Percentiles rank a stretch among this genome's conserved stretches.
These are phyloP conservation scores for Leccinum boreale DNA, from an alignment of 768 basidiomycete species.

Conservation along the genomic window DNA sequence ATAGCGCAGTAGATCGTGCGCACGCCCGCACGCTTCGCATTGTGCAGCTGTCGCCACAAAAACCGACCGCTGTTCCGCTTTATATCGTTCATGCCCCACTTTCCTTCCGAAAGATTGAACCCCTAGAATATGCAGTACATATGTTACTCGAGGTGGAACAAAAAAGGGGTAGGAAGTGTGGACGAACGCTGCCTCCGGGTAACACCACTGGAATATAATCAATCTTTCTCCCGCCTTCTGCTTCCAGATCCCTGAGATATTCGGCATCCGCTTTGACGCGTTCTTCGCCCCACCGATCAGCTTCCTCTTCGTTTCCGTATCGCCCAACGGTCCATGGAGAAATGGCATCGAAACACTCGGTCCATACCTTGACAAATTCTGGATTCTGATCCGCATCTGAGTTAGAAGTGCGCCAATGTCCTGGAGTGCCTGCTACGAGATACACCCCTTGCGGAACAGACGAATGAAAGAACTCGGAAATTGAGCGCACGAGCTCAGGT, in stretches of 20 bases:
- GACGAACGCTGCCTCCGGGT: constrained; percentile 76
- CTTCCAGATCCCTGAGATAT: constrained; percentile 48
- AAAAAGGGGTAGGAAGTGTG: not conserved
- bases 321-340: constrained; percentile 84
- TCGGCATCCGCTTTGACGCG: constrained; percentile 65
- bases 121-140: constrained; percentile 40
- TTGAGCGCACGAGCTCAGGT: constrained; percentile 52
- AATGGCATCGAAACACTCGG: constrained; percentile 76
- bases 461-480: constrained; percentile 56
- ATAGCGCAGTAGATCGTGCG: constrained; percentile 76
- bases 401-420: constrained; percentile 70
- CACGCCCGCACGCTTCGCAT: constrained; percentile 58
- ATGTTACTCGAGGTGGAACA: constrained; percentile 3
- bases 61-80: constrained; percentile 72
- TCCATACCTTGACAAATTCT: constrained; percentile 64
- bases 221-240: constrained; percentile 47
- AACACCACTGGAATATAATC: constrained; percentile 84
- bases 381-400: constrained; percentile 70
- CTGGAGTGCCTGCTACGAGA: constrained; percentile 66
- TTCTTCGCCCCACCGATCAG: constrained; percentile 58
- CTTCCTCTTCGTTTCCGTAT: constrained; percentile 56
- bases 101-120: constrained; percentile 65
- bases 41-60: constrained; percentile 75
- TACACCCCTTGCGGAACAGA: constrained; percentile 71
- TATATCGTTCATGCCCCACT: constrained; percentile 71